These are phyloP conservation scores for Pestalotiopsis sp. DNA, from an alignment of 2,329 filamentous ascomycete species.

Conservation along the genomic window DNA sequence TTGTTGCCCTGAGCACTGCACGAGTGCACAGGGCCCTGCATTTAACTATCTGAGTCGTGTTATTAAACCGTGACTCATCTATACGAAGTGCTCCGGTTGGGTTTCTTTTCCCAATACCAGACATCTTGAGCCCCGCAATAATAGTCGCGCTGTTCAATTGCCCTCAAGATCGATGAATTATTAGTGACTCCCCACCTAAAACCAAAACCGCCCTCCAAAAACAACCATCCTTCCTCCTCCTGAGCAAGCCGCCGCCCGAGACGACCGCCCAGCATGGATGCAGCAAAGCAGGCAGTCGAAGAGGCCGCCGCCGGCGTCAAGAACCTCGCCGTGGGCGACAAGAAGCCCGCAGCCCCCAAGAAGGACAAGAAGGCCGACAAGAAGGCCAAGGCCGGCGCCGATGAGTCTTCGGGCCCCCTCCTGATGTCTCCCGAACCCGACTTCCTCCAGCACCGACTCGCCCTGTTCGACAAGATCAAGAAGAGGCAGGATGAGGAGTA, in stretches of 20 bases:
- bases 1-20: too few species aligned
- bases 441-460: conserved; percentile 82
- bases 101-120: not conserved
- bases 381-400: conserved; percentile 48
- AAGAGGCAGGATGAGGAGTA: conserved; percentile 80
- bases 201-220: not conserved
- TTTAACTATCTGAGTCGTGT: not conserved
- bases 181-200: not conserved
- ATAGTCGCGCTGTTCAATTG: not conserved
- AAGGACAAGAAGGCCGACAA: conserved; percentile 40
- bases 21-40: too few species aligned
- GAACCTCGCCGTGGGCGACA: conserved; percentile 46
- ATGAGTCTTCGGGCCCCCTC: conserved; percentile 42
- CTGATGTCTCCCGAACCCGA: conserved; percentile 64
- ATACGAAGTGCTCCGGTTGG: not conserved
- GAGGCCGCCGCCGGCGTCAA: conserved; percentile 54
- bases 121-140: not conserved
- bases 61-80: not conserved
- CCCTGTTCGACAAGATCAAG: conserved; percentile 88
- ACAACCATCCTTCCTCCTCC: not conserved
- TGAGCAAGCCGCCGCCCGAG: not conserved
- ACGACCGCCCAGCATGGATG: conserved; percentile 41
- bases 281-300: conserved; percentile 46
- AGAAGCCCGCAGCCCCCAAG: conserved; percentile 29
- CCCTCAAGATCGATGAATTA: not conserved